phyloP scores from a whole-genome alignment of 176 grass and related monocot genomes.

The Alopecurus myosuroides region DNA sequence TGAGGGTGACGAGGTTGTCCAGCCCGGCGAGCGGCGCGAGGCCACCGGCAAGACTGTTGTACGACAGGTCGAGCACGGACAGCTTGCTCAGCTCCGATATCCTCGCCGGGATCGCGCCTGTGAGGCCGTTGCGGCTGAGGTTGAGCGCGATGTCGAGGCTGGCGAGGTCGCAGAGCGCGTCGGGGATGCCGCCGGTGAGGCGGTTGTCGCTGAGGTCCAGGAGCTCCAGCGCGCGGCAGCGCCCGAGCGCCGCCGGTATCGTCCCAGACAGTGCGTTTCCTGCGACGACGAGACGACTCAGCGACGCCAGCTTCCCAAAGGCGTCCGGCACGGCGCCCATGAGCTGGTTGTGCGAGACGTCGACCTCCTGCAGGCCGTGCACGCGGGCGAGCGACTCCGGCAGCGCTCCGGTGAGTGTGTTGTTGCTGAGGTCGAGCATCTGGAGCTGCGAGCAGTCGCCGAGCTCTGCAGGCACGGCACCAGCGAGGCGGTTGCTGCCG shows the following conservation, averaged over 20 bases:
- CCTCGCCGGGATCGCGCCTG: conserved; percentile 47
- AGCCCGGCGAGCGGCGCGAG: conserved; percentile 61
- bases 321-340: conserved; percentile 40
- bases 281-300: conserved; percentile 63
- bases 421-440: conserved; percentile 86
- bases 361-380: conserved; percentile 66
- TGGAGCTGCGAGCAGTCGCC: conserved; percentile 80
- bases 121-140: conserved; percentile 67
- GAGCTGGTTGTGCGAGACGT: conserved; percentile 60
- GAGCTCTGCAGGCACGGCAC: conserved; percentile 46
- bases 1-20: conserved; percentile 85
- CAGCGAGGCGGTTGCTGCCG: conserved; percentile 64
- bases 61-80: conserved; percentile 74
- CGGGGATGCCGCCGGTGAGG: conserved; percentile 58
- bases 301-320: conserved; percentile 34
- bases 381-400: conserved; percentile 53
- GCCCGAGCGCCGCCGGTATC: conserved; percentile 63
- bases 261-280: conserved; percentile 58
- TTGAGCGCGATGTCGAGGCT: conserved; percentile 87
- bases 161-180: conserved; percentile 52
- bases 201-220: conserved; percentile 79
- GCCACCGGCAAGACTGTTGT: conserved; percentile 60
- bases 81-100: conserved; percentile 71
- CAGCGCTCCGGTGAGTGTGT: conserved; percentile 51
- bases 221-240: conserved; percentile 61